These are phyloP conservation scores for Clitoria ternatea DNA, from an alignment of 306 rosid species.

Conservation along the genomic window DNA sequence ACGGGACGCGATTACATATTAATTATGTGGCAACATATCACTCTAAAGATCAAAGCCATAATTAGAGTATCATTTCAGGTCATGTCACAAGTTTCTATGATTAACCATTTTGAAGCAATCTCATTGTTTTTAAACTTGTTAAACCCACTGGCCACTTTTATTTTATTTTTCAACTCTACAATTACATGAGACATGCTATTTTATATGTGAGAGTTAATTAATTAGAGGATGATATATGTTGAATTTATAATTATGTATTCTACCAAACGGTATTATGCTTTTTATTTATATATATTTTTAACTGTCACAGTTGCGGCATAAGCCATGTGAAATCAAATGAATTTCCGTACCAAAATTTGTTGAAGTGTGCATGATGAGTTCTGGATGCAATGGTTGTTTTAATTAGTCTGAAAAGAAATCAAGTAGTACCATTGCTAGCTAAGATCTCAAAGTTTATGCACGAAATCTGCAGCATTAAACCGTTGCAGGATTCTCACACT, in stretches of 20 bases:
- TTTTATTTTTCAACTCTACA: neutral
- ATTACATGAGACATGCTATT: neutral
- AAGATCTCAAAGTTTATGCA: constrained; percentile 24
- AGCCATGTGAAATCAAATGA: constrained; percentile 46
- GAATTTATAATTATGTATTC: neutral
- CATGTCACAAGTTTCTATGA: constrained; percentile 8
- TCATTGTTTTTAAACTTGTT: neutral
- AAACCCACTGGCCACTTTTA: neutral
- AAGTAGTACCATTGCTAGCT: constrained; percentile 19
- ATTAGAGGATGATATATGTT: neutral
- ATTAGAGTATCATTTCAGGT: constrained; percentile 33
- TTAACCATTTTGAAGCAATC: constrained; percentile 1
- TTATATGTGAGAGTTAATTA: neutral
- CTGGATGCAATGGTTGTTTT: neutral
- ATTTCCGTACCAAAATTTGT: constrained; percentile 22
- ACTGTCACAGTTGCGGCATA: constrained; percentile 11
- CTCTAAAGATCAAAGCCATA: constrained; percentile 31
- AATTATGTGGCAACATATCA: constrained; percentile 13
- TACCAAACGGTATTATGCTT: neutral
- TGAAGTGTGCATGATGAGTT: constrained; percentile 21
- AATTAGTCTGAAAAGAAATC: constrained; percentile 27
- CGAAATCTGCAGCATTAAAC: constrained; percentile 29
- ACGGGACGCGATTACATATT: constrained; percentile 25
- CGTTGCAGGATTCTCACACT: constrained; percentile 24
- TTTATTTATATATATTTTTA: neutral